Percentiles rank a stretch among this genome's conserved stretches.
Conservation (phyloP, 2,329 filamentous ascomycete species). For the Pseudofabraea citricarpa region DNA sequence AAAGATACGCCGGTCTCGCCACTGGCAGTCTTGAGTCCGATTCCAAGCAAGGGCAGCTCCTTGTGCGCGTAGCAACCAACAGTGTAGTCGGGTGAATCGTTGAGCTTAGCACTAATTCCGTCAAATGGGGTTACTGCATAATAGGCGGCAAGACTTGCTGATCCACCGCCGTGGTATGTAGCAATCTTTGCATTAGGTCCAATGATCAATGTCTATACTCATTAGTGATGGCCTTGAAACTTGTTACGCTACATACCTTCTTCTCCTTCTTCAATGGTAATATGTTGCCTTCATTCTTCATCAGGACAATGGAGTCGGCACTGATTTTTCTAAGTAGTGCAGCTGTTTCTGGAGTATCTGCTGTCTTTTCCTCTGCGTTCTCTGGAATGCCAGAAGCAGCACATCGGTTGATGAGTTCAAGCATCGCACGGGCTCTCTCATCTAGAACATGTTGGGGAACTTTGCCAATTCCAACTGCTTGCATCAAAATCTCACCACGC, state of each 20-base stretch:
- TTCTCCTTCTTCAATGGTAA: conserved; percentile 56
- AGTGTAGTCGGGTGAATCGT: conserved; percentile 41
- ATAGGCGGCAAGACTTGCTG: conserved; percentile 55
- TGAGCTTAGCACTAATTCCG: conserved; percentile 55
- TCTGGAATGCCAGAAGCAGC: conserved; percentile 27
- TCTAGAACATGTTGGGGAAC: conserved; percentile 20
- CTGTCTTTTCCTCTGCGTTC: conserved; percentile 21
- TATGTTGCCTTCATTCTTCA: conserved; percentile 56
- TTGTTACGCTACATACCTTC: conserved; percentile 33
- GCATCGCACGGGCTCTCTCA: conserved; percentile 20
- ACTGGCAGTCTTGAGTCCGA: conserved; percentile 42
- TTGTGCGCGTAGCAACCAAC: conserved; percentile 63
- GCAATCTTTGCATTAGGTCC: conserved; percentile 54
- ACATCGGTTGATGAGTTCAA: conserved; percentile 27
- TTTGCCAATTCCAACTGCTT: conserved; percentile 19
- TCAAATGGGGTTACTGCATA: conserved; percentile 69
- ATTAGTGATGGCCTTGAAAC: background rate
- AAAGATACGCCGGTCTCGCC: conserved; percentile 56
- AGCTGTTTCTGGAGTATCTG: conserved; percentile 27
- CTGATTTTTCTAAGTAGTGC: conserved; percentile 50
- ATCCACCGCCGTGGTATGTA: conserved; percentile 59
- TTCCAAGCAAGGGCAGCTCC: conserved; percentile 54
- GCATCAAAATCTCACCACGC: conserved; percentile 19
- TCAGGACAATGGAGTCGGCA: conserved; percentile 55
- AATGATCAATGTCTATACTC: conserved; percentile 43